Conservation (phyloP, 75 land plant genomes). For the Azolla pinnata region DNA sequence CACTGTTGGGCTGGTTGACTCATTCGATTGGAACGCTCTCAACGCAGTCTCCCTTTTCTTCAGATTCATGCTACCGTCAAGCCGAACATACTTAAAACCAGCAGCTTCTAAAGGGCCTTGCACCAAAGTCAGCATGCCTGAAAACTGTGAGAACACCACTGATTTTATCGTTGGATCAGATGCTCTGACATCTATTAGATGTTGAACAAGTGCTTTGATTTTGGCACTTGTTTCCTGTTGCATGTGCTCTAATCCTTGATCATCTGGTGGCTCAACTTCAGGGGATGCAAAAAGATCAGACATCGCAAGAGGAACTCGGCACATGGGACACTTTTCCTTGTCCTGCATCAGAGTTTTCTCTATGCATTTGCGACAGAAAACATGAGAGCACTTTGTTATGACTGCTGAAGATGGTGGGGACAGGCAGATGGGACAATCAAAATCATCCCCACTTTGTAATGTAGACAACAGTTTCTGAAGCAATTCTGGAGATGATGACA, state of each 20-base stretch:
- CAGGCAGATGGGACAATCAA: conserved; percentile 92
- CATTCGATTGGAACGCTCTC: conserved; percentile 36
- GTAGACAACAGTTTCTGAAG: conserved; percentile 53
- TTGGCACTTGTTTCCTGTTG: conserved; percentile 49
- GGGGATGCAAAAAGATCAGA: conserved; percentile 62
- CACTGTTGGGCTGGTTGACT: conserved; percentile 40
- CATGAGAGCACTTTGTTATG: conserved; percentile 81
- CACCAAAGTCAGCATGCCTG: conserved; percentile 52
- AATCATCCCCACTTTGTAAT: conserved; percentile 84
- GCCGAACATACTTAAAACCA: conserved; percentile 49
- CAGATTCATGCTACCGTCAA: conserved; percentile 76
- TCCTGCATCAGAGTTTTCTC: conserved; percentile 46
- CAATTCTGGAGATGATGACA: conserved; percentile 60
- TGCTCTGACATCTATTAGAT: conserved; percentile 31
- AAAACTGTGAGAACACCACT: conserved; percentile 83
- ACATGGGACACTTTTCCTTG: conserved; percentile 69
- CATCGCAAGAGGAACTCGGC: conserved; percentile 48
- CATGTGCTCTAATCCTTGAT: background rate
- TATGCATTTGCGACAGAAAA: conserved; percentile 79
- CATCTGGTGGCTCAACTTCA: conserved; percentile 16
- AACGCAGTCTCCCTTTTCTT: conserved; percentile 64
- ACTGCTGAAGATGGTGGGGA: conserved; percentile 63
- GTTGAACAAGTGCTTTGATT: conserved; percentile 41
- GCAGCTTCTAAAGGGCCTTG: conserved; percentile 56
- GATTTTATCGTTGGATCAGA: conserved; percentile 60